These are phyloP conservation scores for Zea luxurians DNA, from an alignment of 176 grass and related monocot genomes.

Conservation along the genomic window DNA sequence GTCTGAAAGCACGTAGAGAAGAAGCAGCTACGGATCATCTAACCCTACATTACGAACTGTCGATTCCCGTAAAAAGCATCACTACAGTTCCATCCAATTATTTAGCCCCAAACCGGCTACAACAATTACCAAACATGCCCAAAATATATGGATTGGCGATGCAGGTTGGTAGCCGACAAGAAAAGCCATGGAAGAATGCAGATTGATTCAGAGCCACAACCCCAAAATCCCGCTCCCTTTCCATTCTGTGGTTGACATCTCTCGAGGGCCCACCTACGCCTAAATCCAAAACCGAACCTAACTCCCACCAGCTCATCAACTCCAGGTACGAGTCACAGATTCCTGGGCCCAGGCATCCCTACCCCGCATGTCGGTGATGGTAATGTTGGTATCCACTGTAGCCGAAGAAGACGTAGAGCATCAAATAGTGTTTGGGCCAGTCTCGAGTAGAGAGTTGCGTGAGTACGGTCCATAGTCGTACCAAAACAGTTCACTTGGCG, in stretches of 20 bases:
- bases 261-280: slow-evolving; percentile 38
- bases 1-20: no score
- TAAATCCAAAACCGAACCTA: slow-evolving; percentile 9
- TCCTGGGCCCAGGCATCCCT: fast-evolving
- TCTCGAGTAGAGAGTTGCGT: not conserved
- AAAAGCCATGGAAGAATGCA: no score
- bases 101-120: no score
- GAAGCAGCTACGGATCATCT: no score
- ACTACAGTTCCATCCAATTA: no score
- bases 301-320: not conserved
- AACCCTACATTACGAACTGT: no score
- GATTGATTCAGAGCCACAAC: slow-evolving; percentile 42
- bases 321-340: not conserved
- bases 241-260: slow-evolving; percentile 34
- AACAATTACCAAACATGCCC: no score
- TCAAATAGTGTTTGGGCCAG: not conserved
- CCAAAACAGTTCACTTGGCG: fast-evolving
- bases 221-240: slow-evolving; percentile 18
- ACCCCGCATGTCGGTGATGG: not conserved
- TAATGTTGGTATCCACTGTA: not conserved
- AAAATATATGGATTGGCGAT: no score
- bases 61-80: no score
- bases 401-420: not conserved
- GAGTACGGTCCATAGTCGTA: slow-evolving; percentile 1
- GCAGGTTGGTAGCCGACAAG: no score